A percentile compares a stretch with the other conserved stretches of the same genome.
These are phyloP conservation scores for Neurospora sp. DNA, from an alignment of 495 filamentous ascomycete genomes.

Conservation along the genomic window DNA sequence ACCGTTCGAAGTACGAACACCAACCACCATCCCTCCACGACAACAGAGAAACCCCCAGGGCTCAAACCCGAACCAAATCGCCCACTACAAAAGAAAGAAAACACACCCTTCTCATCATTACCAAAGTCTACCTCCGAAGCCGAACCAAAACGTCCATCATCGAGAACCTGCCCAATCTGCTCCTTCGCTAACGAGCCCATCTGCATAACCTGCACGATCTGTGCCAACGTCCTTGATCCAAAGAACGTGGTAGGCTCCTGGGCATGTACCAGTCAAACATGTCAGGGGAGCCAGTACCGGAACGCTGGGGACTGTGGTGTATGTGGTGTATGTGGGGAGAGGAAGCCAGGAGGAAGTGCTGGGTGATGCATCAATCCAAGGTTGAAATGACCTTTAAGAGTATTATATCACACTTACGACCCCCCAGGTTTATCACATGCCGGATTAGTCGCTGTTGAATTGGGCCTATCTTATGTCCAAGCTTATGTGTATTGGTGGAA, in stretches of 20 bases:
- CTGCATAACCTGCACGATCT: constrained; percentile 49
- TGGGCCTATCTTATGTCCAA: background rate
- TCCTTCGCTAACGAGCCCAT: constrained; percentile 45
- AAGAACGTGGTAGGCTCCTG: constrained; percentile 41
- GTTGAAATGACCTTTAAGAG: background rate
- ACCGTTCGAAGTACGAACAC: background rate
- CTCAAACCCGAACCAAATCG: background rate
- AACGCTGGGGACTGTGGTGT: constrained; percentile 56
- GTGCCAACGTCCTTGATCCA: constrained; percentile 53
- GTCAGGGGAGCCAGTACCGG: constrained; percentile 43
- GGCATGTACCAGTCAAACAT: constrained; percentile 47
- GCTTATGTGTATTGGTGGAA: background rate
- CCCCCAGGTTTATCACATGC: background rate
- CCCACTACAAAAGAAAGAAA: background rate
- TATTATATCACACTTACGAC: background rate
- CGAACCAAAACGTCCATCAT: background rate
- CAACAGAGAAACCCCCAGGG: background rate
- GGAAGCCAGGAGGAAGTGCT: constrained; percentile 9
- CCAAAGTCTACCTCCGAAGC: background rate
- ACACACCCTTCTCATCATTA: background rate
- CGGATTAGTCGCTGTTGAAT: background rate
- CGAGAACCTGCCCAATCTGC: constrained; percentile 46
- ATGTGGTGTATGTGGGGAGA: constrained; percentile 56
- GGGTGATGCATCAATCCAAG: background rate
- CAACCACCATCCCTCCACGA: background rate